These are phyloP conservation scores for Cochlearia excelsa DNA, from an alignment of 345 rosid species.

Conservation along the genomic window DNA sequence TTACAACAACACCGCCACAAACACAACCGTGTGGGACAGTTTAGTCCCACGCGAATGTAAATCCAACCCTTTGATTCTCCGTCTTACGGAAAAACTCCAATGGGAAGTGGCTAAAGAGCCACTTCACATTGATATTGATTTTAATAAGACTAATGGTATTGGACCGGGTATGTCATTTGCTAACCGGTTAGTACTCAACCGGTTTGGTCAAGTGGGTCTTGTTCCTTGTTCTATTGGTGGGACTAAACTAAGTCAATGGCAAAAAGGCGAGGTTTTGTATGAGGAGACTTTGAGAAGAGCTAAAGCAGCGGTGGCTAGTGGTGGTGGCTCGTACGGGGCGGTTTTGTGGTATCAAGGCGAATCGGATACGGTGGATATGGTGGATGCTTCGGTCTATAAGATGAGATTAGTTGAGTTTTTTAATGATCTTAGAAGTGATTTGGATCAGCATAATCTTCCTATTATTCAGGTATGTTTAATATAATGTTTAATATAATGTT, in stretches of 20 bases:
- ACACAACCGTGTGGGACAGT: constrained; percentile 59
- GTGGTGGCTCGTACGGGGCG: constrained; percentile 45
- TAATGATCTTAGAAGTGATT: constrained; percentile 57
- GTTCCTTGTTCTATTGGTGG: constrained; percentile 90
- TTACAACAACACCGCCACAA: constrained; percentile 38
- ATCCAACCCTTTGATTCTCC: constrained; percentile 50
- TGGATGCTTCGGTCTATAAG: constrained; percentile 54
- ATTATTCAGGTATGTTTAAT: constrained; percentile 50
- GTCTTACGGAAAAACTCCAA: constrained; percentile 43
- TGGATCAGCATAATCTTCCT: constrained; percentile 61
- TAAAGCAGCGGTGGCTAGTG: constrained; percentile 29
- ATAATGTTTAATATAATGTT: not conserved
- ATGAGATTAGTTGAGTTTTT: constrained; percentile 51
- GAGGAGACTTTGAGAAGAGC: constrained; percentile 53
- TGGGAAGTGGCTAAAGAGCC: constrained; percentile 76
- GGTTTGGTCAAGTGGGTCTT: constrained; percentile 49
- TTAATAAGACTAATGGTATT: constrained; percentile 54
- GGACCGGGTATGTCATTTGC: constrained; percentile 88
- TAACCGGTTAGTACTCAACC: constrained; percentile 39
- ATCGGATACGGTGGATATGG: constrained; percentile 46
- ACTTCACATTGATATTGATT: constrained; percentile 77
- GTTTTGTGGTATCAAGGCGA: constrained; percentile 95
- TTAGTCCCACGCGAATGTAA: constrained; percentile 58
- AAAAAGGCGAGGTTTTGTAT: constrained; percentile 55
- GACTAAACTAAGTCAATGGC: constrained; percentile 68